These are phyloP conservation scores for Populus tremula DNA, from an alignment of 345 rosid genomes.

Conservation along the genomic window DNA sequence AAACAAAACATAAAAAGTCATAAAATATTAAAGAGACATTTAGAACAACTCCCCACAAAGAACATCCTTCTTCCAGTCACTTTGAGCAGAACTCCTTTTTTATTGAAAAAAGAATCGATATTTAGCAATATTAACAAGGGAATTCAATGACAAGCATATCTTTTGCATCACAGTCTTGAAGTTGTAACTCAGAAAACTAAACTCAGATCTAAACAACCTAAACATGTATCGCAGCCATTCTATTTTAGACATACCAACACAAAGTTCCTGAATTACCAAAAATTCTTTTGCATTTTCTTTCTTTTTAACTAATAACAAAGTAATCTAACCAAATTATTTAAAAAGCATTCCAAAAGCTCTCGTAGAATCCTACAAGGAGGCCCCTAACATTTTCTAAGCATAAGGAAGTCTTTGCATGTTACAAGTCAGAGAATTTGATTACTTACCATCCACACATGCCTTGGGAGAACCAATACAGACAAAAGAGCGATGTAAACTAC, in stretches of 20 bases:
- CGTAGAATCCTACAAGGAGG: neutral
- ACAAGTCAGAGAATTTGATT: neutral
- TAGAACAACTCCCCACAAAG: neutral
- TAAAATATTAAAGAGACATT: neutral
- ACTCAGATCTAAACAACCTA: neutral
- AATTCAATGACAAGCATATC: neutral
- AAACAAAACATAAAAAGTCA: no score
- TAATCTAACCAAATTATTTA: neutral
- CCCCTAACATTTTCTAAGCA: neutral
- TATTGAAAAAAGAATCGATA: neutral
- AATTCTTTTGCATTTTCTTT: neutral
- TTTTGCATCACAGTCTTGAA: neutral
- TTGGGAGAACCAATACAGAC: constrained; percentile 72
- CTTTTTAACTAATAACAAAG: neutral
- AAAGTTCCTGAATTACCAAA: neutral
- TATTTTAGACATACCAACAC: neutral
- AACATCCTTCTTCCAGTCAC: neutral
- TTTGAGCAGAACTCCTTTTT: neutral
- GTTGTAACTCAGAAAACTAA: neutral
- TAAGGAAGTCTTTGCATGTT: neutral
- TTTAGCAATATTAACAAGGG: neutral
- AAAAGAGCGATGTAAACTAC: constrained; percentile 59
- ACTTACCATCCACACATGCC: constrained; percentile 68
- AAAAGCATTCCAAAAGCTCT: constrained; percentile 1
- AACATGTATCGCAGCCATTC: neutral